Base-by-base conservation (phyloP, 2,329 filamentous ascomycete genomes). In the Fusarium staphyleae region DNA sequence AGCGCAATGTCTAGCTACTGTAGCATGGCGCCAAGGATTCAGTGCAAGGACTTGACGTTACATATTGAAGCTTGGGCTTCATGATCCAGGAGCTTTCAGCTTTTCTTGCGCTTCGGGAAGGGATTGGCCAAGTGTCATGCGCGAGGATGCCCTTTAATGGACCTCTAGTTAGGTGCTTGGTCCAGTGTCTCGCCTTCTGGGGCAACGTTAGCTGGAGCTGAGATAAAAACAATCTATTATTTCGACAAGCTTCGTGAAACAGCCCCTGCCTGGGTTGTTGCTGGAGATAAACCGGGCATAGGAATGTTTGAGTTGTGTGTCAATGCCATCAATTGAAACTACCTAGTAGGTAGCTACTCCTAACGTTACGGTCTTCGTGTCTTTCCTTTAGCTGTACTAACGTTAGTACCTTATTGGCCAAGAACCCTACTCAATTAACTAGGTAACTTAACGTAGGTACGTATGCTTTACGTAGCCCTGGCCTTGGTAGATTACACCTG, bases 271-370 rank as follows among this genome's bases (percentile, higher is more conserved):
- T n/a, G 11, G 4, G 24, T 32, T 7, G 24, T 13, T 6, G n/a
- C 30, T 52, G 49, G 49, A 42, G 43, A 52, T 52, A 48, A 14
- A 33, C 37, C 43, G 49, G 49, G 26, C 22, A 26, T 50, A 24
- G 9, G 22, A 24, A 24, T 8, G 22, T 6, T 22, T 22, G 19
- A 22, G 19, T 22, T 22, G n/a, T n/a, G n/a, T n/a, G n/a, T n/a
- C n/a, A n/a, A n/a, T n/a, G n/a, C n/a, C n/a, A n/a, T n/a, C n/a
- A n/a, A n/a, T n/a, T n/a, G n/a, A n/a, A n/a, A n/a, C n/a, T n/a
- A n/a, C n/a, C n/a, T n/a, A n/a, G 19, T 22, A 22, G 19, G 19
- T 22, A 22, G 19, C 4, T n/a, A n/a, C n/a, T n/a, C n/a, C n/a
- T n/a, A n/a, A n/a, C n/a, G n/a, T n/a, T n/a, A n/a, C n/a, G n/a